These are phyloP conservation scores for Scheffersomyces stipitis DNA, from an alignment of 805 yeast genomes.

Conservation along the genomic window DNA sequence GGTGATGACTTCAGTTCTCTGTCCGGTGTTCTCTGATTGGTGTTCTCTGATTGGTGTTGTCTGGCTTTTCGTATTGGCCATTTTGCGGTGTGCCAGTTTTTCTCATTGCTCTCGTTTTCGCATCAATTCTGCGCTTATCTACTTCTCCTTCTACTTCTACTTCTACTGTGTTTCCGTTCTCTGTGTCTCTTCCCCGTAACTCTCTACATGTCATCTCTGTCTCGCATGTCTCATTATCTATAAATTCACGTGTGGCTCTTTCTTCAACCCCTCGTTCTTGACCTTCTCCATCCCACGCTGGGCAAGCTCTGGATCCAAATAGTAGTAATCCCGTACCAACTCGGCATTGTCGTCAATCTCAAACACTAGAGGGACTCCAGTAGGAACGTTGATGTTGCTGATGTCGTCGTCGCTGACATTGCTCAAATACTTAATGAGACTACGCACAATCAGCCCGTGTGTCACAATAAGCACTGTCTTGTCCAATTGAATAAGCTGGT, in stretches of 20 bases:
- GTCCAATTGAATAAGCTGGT: slow-evolving; percentile 20
- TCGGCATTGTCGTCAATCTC: slow-evolving; percentile 33
- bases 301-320: slow-evolving; percentile 42
- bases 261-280: slow-evolving; percentile 22
- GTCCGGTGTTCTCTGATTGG: too few species aligned
- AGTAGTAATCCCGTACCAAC: slow-evolving; percentile 30
- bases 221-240: slow-evolving; percentile 3
- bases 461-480: slow-evolving; percentile 39
- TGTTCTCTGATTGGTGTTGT: too few species aligned
- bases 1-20: too few species aligned
- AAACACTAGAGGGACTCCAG: slow-evolving; percentile 45
- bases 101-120: too few species aligned
- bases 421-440: slow-evolving; percentile 38
- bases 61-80: too few species aligned
- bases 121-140: too few species aligned
- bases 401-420: slow-evolving; percentile 38
- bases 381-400: slow-evolving; percentile 41
- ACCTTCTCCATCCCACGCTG: slow-evolving; percentile 37
- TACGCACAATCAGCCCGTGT: slow-evolving; percentile 44
- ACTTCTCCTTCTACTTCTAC: too few species aligned
- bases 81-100: too few species aligned
- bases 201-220: background rate
- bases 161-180: too few species aligned
- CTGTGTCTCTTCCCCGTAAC: too few species aligned
- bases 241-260: background rate